Evolutionary conservation across 2,329 filamentous ascomycete genomes (phyloP).

Genomic region (Ophioceras dolichostomum): DNA sequence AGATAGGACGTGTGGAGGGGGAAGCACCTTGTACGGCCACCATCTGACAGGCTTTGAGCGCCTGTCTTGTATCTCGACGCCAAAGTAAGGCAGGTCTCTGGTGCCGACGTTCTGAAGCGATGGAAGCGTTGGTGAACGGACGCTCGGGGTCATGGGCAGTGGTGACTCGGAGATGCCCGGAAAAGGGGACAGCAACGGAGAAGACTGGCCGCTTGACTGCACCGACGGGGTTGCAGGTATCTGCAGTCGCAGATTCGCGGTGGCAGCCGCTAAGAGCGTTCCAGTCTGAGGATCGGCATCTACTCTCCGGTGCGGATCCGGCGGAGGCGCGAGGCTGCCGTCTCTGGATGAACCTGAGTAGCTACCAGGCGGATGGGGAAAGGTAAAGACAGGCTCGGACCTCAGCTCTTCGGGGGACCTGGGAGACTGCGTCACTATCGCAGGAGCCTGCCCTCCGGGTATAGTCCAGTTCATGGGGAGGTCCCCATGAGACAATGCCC

Average conservation of each 20-base stretch:
- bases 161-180: conserved; percentile 54
- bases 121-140: conserved; percentile 26
- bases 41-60: conserved; percentile 44
- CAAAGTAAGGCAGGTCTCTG: conserved; percentile 33
- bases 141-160: conserved; percentile 24
- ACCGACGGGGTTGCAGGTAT: conserved; percentile 30
- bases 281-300: too few species aligned
- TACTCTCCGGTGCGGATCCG: not conserved
- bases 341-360: not conserved
- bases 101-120: conserved; percentile 43
- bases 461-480: conserved; percentile 16
- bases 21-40: conserved; percentile 71
- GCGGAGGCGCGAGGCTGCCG: conserved; percentile 1
- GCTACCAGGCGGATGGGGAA: too few species aligned
- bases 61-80: conserved; percentile 24
- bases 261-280: too few species aligned
- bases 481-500: conserved; percentile 36
- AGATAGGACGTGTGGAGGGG: conserved; percentile 57
- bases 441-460: conserved; percentile 23
- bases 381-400: not conserved
- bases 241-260: conserved; percentile 24
- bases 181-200: conserved; percentile 48
- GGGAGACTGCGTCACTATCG: conserved; percentile 8
- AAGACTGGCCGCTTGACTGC: conserved; percentile 30
- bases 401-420: not conserved